Evolutionary conservation across 75 land plant genomes (phyloP).

Genomic region (Azolla pinnata): DNA sequence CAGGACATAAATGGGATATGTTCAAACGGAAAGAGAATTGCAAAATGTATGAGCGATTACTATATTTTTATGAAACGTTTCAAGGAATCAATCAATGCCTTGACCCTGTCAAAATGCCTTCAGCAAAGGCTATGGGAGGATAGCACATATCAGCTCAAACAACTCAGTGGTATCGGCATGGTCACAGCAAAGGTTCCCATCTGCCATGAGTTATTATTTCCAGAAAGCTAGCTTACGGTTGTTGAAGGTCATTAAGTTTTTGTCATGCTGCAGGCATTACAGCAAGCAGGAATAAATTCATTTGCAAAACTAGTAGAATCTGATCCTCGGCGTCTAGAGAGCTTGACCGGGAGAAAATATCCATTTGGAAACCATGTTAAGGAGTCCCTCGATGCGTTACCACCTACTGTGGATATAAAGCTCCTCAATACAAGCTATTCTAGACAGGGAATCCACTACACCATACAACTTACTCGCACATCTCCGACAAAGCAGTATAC

Average conservation of each 20-base stretch:
- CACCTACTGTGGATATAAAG: conserved; percentile 73
- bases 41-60: conserved; percentile 90
- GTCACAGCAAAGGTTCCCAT: conserved; percentile 97
- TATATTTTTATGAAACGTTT: conserved; percentile 66
- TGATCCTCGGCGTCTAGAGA: conserved; percentile 89
- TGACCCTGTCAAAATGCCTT: conserved; percentile 64
- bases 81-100: conserved; percentile 55
- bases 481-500: conserved; percentile 19
- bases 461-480: conserved; percentile 41
- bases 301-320: conserved; percentile 64
- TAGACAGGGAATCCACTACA: conserved; percentile 37
- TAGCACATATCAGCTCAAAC: conserved; percentile 84
- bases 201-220: too few species aligned
- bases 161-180: conserved; percentile 85
- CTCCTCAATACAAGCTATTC: conserved; percentile 37
- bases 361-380: conserved; percentile 97
- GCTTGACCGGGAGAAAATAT: conserved; percentile 81
- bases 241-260: too few species aligned
- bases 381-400: conserved; percentile 50
- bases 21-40: conserved; percentile 73
- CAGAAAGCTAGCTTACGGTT: too few species aligned
- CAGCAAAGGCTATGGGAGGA: conserved; percentile 91
- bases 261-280: conserved; percentile 87
- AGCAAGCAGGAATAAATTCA: conserved; percentile 58
- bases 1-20: conserved; percentile 80